phyloP scores from a whole-genome alignment of 345 rosid species.

The Syzygium oleosum region DNA sequence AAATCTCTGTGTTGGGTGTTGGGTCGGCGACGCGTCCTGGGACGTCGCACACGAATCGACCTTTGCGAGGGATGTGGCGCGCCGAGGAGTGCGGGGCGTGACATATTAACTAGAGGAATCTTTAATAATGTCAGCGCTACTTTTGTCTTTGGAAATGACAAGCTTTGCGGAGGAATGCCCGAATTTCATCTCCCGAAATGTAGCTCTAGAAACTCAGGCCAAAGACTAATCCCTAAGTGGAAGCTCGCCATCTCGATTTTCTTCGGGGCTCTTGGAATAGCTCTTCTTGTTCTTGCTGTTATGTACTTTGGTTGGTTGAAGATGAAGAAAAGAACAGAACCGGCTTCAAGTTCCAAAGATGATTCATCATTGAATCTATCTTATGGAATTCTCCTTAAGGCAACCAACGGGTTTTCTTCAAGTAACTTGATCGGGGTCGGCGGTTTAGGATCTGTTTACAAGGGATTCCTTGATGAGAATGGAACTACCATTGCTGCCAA shows the following conservation, averaged over 20 bases:
- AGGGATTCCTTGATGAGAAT: background rate
- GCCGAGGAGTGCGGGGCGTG: no score
- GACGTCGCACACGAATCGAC: no score
- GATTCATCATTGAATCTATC: background rate
- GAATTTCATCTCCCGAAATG: background rate
- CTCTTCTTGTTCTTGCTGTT: background rate
- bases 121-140: slow-evolving; percentile 8
- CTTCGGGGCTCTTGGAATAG: rapidly evolving
- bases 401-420: background rate
- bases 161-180: slow-evolving; percentile 10
- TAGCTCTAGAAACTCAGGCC: rapidly evolving
- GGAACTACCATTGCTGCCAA: background rate
- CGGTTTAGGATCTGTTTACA: background rate
- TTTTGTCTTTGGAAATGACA: slow-evolving; percentile 8
- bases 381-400: background rate
- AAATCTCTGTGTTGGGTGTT: no score
- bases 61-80: no score
- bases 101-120: background rate
- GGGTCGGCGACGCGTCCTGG: no score
- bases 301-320: background rate
- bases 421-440: background rate
- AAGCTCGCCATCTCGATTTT: background rate
- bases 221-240: rapidly evolving
- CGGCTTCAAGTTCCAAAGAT: background rate
- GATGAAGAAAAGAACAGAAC: background rate